Percentiles rank a stretch among this genome's conserved stretches.
Evolutionary conservation across 768 basidiomycete genomes (phyloP).

Genomic region (Royoungia palumana): DNA sequence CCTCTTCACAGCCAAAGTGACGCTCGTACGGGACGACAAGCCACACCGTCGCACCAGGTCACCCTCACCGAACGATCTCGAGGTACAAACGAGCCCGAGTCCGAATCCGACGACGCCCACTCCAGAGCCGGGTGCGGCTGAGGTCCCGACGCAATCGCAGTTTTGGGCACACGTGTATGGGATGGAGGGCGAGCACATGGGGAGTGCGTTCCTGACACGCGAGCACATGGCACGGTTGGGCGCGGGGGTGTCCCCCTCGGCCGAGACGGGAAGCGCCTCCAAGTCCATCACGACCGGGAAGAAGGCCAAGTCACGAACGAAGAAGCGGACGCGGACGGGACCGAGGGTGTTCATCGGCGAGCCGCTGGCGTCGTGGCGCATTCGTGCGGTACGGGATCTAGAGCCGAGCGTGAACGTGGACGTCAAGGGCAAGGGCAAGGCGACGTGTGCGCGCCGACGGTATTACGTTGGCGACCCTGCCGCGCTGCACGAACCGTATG

Average conservation of each 20-base stretch:
- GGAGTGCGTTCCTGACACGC: conserved; percentile 24
- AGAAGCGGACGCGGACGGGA: not conserved
- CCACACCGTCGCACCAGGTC: not conserved
- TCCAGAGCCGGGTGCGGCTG: not conserved
- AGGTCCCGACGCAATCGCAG: not conserved
- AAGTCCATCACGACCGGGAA: not conserved
- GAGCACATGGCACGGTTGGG: conserved; percentile 5
- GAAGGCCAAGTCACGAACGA: not conserved
- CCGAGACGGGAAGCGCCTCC: not conserved
- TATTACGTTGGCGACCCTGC: conserved; percentile 20
- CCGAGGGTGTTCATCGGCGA: conserved; percentile 27
- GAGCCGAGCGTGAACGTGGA: conserved; percentile 13
- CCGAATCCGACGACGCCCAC: not conserved
- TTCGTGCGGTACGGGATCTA: conserved; percentile 21
- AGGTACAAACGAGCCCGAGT: not conserved
- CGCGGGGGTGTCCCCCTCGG: not conserved
- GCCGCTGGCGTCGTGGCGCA: conserved; percentile 22
- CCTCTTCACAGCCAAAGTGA: conserved; percentile 21
- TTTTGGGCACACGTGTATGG: conserved; percentile 37
- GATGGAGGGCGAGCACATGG: conserved; percentile 26
- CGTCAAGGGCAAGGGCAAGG: not conserved
- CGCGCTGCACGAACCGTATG: conserved; percentile 18
- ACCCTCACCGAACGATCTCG: not conserved
- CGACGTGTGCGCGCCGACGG: conserved; percentile 2
- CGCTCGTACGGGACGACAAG: conserved; percentile 20